Evolutionary conservation across 129 eudicot species (phyloP).

Genomic region (Solidago caesia): DNA sequence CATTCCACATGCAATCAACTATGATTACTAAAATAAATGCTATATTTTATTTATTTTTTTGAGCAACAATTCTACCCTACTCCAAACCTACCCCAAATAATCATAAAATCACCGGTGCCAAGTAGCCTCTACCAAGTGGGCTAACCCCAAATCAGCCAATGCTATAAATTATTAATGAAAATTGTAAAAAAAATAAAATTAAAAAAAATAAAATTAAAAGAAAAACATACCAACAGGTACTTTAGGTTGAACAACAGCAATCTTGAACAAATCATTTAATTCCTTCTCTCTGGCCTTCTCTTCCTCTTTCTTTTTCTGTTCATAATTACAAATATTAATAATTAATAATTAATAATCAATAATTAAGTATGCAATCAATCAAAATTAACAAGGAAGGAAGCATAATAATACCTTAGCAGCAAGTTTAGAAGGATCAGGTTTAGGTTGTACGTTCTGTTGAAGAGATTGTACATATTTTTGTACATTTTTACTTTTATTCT

Average conservation of each 20-base stretch:
- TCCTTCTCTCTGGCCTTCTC: slow-evolving; percentile 69
- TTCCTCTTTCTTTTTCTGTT: slow-evolving; percentile 63
- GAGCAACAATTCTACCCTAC: no score
- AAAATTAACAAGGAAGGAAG: slow-evolving; percentile 1
- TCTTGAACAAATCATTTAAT: slow-evolving; percentile 59
- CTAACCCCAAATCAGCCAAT: no score
- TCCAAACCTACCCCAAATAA: no score
- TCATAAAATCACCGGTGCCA: no score
- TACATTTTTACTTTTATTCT: slow-evolving; percentile 55
- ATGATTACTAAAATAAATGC: no score
- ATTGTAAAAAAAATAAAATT: background rate
- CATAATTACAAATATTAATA: background rate
- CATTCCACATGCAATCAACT: no score
- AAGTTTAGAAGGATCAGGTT: slow-evolving; percentile 51
- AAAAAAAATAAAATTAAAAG: background rate
- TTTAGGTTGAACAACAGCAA: slow-evolving; percentile 70
- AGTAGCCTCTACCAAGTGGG: no score
- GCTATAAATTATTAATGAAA: no score
- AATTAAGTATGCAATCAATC: no score
- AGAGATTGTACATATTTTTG: slow-evolving; percentile 57
- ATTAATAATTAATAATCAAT: no score
- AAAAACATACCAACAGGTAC: slow-evolving; percentile 53
- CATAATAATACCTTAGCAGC: slow-evolving; percentile 46
- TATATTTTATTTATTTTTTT: no score
- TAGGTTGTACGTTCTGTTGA: slow-evolving; percentile 52